A percentile compares a stretch with the other conserved stretches of the same genome.
phyloP scores from a whole-genome alignment of 108 stramenopile genomes.

The Parietichytrium sp. region DNA sequence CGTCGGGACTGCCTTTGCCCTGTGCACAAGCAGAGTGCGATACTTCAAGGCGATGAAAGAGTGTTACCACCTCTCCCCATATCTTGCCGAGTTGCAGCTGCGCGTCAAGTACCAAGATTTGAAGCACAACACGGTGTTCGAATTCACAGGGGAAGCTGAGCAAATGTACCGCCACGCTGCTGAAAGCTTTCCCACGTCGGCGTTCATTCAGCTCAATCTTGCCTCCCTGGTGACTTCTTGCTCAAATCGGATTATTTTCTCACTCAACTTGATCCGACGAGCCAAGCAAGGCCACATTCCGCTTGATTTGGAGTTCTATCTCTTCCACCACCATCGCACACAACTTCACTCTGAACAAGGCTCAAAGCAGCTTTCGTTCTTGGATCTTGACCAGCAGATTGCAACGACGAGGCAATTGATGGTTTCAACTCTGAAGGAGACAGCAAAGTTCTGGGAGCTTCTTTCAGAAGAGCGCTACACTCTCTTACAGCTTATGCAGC shows the following conservation, averaged over 20 bases:
- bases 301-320: slow-evolving; percentile 1
- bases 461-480: background rate
- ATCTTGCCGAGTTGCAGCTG: background rate
- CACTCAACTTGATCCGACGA: slow-evolving; percentile 12
- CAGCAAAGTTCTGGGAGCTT: slow-evolving; percentile 2
- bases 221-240: background rate
- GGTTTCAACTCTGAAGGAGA: background rate
- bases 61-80: background rate
- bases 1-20: background rate
- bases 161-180: background rate
- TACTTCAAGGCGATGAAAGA: background rate
- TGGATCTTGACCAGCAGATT: slow-evolving; percentile 19
- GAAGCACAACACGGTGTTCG: background rate
- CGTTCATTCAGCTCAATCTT: slow-evolving; percentile 1
- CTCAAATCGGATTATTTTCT: slow-evolving; percentile 20
- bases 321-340: slow-evolving; percentile 2
- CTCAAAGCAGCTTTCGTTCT: background rate
- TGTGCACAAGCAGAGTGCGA: background rate
- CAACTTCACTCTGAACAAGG: background rate
- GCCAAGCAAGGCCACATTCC: background rate
- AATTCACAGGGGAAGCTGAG: background rate
- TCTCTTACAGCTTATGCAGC: slow-evolving; percentile 4
- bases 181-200: background rate
- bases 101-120: background rate
- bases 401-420: background rate